phyloP scores from a whole-genome alignment of 352 stramenopile species.

The Pythium plurisporium region DNA sequence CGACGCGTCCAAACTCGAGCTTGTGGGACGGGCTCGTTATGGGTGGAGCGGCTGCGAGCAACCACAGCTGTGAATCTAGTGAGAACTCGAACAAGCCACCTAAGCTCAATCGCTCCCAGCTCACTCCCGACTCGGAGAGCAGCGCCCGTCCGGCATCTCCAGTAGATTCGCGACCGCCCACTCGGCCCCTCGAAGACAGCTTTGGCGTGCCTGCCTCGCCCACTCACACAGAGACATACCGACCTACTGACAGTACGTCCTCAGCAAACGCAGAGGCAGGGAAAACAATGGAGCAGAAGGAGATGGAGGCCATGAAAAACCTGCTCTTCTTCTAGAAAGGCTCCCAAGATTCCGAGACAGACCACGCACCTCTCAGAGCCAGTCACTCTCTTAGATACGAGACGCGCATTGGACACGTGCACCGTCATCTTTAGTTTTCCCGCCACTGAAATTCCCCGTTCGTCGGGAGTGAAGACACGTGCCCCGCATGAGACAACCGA shows the following conservation, averaged over 20 bases:
- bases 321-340: slow-evolving; percentile 42
- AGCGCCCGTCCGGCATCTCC: neutral
- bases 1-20: no score
- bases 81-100: slow-evolving; percentile 5
- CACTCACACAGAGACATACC: neutral
- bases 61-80: neutral
- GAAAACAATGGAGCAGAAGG: slow-evolving; percentile 52
- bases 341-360: slow-evolving; percentile 1
- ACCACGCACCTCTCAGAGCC: neutral
- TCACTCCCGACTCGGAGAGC: slow-evolving; percentile 1
- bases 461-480: no score
- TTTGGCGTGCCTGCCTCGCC: slow-evolving; percentile 14
- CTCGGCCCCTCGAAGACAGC: slow-evolving; percentile 11
- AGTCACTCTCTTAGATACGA: neutral
- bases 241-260: neutral
- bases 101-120: slow-evolving; percentile 10
- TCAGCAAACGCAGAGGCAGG: neutral
- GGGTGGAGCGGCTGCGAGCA: neutral
- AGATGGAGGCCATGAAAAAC: slow-evolving; percentile 54
- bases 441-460: no score
- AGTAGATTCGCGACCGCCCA: neutral
- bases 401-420: neutral
- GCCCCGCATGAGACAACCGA: no score
- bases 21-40: slow-evolving; percentile 11
- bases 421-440: no score